These are phyloP conservation scores for Colletotrichum horii DNA, from an alignment of 2,329 filamentous ascomycete genomes.

Conservation along the genomic window DNA sequence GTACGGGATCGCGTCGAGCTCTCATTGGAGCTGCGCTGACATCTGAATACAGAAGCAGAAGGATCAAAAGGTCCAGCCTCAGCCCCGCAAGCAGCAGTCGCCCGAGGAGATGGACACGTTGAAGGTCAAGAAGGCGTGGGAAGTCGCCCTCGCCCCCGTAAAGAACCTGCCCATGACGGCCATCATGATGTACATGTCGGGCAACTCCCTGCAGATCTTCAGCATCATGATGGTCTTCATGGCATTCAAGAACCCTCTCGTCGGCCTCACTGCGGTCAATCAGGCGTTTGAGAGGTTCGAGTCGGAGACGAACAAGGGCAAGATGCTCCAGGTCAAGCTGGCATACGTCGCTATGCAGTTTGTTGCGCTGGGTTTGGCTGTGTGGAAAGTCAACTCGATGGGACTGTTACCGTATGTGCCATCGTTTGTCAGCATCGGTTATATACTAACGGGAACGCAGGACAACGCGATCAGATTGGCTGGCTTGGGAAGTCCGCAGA, in stretches of 20 bases:
- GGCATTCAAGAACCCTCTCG: slow-evolving; percentile 95
- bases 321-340: slow-evolving; percentile 83
- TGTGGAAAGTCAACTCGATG: slow-evolving; percentile 98
- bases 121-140: slow-evolving; percentile 99
- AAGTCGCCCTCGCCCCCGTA: slow-evolving; percentile 89
- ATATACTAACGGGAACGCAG: slow-evolving; percentile 45
- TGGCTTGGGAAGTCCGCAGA: slow-evolving; percentile 89
- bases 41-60: slow-evolving; percentile 51
- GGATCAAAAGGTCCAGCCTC: slow-evolving; percentile 51
- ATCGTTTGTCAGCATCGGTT: background rate
- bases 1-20: slow-evolving; percentile 35
- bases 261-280: slow-evolving; percentile 82
- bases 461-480: slow-evolving; percentile 95
- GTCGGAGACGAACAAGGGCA: slow-evolving; percentile 74
- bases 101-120: slow-evolving; percentile 90
- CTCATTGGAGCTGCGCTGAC: background rate
- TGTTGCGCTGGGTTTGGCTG: slow-evolving; percentile 79
- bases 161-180: slow-evolving; percentile 98
- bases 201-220: slow-evolving; percentile 97
- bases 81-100: slow-evolving; percentile 70
- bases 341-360: slow-evolving; percentile 90
- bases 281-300: slow-evolving; percentile 92
- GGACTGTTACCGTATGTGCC: slow-evolving; percentile 82
- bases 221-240: slow-evolving; percentile 99
- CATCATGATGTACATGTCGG: slow-evolving; percentile 99